A percentile compares a stretch with the other conserved stretches of the same genome.
Evolutionary conservation across 306 rosid genomes (phyloP).

Genomic region (Senna tora): DNA sequence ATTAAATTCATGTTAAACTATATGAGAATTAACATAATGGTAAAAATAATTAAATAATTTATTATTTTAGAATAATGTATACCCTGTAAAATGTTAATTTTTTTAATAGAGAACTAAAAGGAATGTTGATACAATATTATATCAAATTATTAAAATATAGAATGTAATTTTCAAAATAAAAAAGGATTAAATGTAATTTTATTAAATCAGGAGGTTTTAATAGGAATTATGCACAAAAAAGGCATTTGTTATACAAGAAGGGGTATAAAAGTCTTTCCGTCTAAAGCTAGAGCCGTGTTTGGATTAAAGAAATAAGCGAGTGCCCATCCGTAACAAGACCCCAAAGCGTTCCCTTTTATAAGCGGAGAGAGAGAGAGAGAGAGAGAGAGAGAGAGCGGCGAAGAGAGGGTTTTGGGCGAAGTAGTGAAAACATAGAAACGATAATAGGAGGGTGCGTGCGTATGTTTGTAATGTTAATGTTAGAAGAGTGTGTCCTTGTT

Average conservation of each 20-base stretch:
- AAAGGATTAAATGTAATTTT: no score
- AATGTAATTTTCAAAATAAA: no score
- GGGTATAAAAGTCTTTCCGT: slow-evolving; percentile 24
- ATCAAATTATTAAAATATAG: no score
- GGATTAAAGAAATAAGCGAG: slow-evolving; percentile 2
- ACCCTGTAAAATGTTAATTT: no score
- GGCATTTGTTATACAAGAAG: background rate
- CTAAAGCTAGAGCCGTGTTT: slow-evolving; percentile 39
- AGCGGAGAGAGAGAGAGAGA: slow-evolving; percentile 30
- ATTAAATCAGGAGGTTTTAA: no score
- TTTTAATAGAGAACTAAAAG: no score
- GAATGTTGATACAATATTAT: no score
- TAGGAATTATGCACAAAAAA: background rate
- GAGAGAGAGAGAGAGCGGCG: slow-evolving; percentile 47
- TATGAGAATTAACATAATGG: no score
- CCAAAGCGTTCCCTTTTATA: slow-evolving; percentile 24
- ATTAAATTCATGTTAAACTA: no score
- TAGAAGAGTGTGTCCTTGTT: slow-evolving; percentile 15
- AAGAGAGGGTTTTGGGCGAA: slow-evolving; percentile 40
- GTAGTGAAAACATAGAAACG: slow-evolving; percentile 28
- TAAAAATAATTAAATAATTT: no score
- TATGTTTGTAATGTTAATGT: slow-evolving; percentile 4
- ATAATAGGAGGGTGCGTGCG: slow-evolving; percentile 28
- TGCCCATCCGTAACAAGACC: slow-evolving; percentile 2
- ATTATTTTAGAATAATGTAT: no score